Evolutionary conservation across 768 basidiomycete genomes (phyloP), one percentile per base, ranked within the genome.

Genomic region (Tremella fuciformis): DNA sequence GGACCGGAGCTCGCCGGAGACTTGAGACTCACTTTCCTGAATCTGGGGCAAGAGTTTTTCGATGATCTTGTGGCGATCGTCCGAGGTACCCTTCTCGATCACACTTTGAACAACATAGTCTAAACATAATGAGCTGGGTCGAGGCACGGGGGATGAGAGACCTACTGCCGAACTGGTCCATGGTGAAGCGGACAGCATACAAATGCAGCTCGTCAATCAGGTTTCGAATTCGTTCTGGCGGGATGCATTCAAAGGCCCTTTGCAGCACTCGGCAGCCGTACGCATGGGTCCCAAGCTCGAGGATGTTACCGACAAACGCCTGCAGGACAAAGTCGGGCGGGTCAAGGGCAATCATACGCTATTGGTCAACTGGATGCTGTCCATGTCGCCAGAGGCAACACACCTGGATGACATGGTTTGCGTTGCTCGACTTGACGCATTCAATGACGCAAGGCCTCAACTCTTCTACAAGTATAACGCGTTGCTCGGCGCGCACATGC

Each of bases 251-350:
- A 53, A 98, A 84, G 73, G 89, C 91, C 56, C 91, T 83, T 76
- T 97, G 94, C 29, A 98, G 82, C 21, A 98, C 94, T 11, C 94
- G 86, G 72, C 94, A 98, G 0, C 93, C 93, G 67, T 90, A 96
- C 0, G 90, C 85, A 72, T 98, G 91, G 0, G 86, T 87, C 0
- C 91, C 84, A 21, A 98, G 80, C 57, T 88, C 85, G 59, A 84
- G 83, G 24, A 94, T 87, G 62, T 86, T 85, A 4, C 87, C 88
- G 3, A 83, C 80, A 80, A 96, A 92, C 3, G 81, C 79, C 46
- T 82, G 80, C 13, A 70, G 64, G 52, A 96, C 82, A 71, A 92
- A 81, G 18, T 86, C 84, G 21, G 91, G 88, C 6, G 88, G 81
- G 16, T 85, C 81, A 22, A 93, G 86, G 8, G 85, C 86, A 55